Base-by-base conservation (phyloP, 2,329 filamentous ascomycete genomes). In the Paracoccidioides lutzii region DNA sequence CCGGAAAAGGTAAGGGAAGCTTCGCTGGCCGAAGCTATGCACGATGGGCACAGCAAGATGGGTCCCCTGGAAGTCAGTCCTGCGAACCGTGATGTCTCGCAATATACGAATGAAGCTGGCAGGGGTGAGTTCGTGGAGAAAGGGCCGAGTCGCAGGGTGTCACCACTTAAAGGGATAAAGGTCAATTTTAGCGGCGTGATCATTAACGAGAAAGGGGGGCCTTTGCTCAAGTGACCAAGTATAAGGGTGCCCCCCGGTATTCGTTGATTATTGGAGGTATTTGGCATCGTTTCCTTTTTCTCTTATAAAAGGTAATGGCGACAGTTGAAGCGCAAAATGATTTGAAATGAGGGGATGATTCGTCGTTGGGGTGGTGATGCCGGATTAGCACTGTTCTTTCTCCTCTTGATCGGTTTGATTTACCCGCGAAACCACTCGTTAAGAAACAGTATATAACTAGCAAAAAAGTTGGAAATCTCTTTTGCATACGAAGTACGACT, bases 31-130 rank as follows among this genome's bases (percentile, higher is more conserved):
- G 70, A 78, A 73, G 61, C 66, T 58, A 60, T 69, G 35, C 75
- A 75, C 7, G 70, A 66, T 5, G 64, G 72, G 35, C 73, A 69
- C 3, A 67, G 71, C 60, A 60, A 65, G 30, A 68, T 68, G 38
- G 78, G 79, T 61, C 78, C 81, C 5, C 63, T 85, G 45, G 75
- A 84, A 49, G 78, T 79, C 30, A 82, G 79, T 60, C 80, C 81
- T 0, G 81, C 79, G 22, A 85, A 86, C 65, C 72, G 69, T 49
- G 78, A 81, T 0, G 72, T 83, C 15, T 81, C 77, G 61, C 65
- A 77, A 60, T 73, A 74, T 58, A 74, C 76, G 44, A 70, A 68
- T 28, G 71, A 79, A 55, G 75, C 73, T 5, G 74, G 72, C 43
- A 69, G 70, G 49, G 70, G 68, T 62, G 74, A 67, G 59, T 67